Base-by-base conservation (phyloP, 2,329 filamentous ascomycete species). In the Scedosporium boydii region DNA sequence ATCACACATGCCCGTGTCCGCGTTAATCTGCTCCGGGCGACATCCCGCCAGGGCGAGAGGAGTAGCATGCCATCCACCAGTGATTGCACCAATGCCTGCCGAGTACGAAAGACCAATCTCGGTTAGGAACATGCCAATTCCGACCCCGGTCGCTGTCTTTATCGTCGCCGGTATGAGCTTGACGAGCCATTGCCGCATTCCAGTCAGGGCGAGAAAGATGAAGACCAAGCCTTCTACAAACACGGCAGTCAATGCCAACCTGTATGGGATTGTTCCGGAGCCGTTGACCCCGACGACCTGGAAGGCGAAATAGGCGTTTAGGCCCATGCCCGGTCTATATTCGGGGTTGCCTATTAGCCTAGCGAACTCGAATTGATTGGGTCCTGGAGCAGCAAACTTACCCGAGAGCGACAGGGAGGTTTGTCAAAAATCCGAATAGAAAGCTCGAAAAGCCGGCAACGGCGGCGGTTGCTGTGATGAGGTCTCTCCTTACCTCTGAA, bases 381-480 rank as follows among this genome's bases (percentile, higher is more conserved):
- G 34, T 4, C 34, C 4, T 12, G 10, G 34, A 38, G 34, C 9
- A 12, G 34, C 34, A 38, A 38, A 67, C 69, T 67, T 67, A 74
- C 74, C 72, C 75, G 53, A 77, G 70, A 4, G 74, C 75, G 57
- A 76, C 75, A 0, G 91, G 90, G 60, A 95, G 82, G 67, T 96
- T 96, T 29, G 91, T 91, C 61, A 93, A 80, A 21, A 93, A 80
- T 3, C 91, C 91, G 76, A 96, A 93, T 64, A 82, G 78, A 68
- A 96, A 87, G 26, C 87, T 89, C 1, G 88, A 83, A 63, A 95
- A 78, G 6, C 90, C 90, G 5, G 89, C 80, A 60, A 95, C 84
- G 9, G 89, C 89, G n/a, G 90, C 88, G 0, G 91, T 96, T 3
- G 89, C 89, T 1, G 91, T 96, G 63, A 95, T 86, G 18, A 95